Conservation (phyloP, 225 moss, liverwort and hornwort species). For the Rhytidiadelphus loreus region DNA sequence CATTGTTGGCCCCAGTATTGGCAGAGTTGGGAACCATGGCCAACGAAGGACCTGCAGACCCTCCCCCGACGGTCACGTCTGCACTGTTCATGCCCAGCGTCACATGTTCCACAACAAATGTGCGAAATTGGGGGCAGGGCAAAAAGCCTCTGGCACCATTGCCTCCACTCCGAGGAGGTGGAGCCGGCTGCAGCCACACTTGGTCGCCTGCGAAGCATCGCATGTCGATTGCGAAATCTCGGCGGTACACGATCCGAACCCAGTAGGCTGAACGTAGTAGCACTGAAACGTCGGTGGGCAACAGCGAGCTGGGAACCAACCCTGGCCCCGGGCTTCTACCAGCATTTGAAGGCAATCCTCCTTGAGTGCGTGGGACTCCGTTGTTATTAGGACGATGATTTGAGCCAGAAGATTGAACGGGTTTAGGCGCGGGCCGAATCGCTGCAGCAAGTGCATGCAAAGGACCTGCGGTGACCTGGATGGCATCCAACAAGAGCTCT, state of each 20-base stretch:
- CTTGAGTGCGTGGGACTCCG: slow-evolving; percentile 36
- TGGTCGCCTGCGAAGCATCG: slow-evolving; percentile 92
- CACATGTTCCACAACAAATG: slow-evolving; percentile 92
- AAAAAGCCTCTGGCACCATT: slow-evolving; percentile 62
- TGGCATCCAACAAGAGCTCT: slow-evolving; percentile 82
- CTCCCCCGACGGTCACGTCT: slow-evolving; percentile 37
- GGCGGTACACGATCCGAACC: slow-evolving; percentile 92
- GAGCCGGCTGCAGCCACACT: slow-evolving; percentile 96
- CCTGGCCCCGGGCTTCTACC: slow-evolving; percentile 68
- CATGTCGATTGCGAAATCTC: slow-evolving; percentile 94
- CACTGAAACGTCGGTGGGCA: slow-evolving; percentile 94
- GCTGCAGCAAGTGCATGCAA: slow-evolving; percentile 88
- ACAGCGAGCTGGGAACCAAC: slow-evolving; percentile 73
- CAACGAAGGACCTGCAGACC: slow-evolving; percentile 10
- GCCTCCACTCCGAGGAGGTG: slow-evolving; percentile 55
- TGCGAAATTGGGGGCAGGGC: slow-evolving; percentile 94
- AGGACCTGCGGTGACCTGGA: slow-evolving; percentile 81
- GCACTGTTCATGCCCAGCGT: slow-evolving; percentile 50
- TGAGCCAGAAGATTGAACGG: slow-evolving; percentile 44
- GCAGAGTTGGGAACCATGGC: slow-evolving; percentile 1
- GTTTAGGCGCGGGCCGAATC: slow-evolving; percentile 68
- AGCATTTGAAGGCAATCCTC: slow-evolving; percentile 52
- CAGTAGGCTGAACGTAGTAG: slow-evolving; percentile 78
- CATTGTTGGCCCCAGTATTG: slow-evolving; percentile 11
- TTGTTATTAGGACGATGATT: slow-evolving; percentile 23